Evolutionary conservation across 73 alveolate genomes (phyloP).

Genomic region (Paramecium octaurelia): DNA sequence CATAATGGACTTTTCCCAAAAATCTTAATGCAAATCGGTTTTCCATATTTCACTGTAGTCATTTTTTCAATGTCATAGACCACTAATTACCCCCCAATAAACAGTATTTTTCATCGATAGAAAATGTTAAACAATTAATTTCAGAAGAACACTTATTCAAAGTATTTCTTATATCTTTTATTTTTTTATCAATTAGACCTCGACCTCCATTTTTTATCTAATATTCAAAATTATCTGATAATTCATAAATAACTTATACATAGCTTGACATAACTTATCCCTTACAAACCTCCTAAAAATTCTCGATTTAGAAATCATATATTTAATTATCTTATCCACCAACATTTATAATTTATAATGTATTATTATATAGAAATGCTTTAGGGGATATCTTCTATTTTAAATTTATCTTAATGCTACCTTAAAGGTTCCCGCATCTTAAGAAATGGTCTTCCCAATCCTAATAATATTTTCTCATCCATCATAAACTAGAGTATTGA

Average conservation of each 20-base stretch:
- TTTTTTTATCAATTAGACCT: background rate
- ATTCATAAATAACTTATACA: background rate
- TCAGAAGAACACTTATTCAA: background rate
- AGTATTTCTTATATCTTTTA: background rate
- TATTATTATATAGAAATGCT: background rate
- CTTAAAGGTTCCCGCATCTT: background rate
- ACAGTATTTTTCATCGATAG: background rate
- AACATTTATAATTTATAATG: background rate
- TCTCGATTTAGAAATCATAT: background rate
- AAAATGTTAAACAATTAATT: background rate
- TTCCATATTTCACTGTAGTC: background rate
- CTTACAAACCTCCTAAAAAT: background rate
- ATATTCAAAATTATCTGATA: background rate
- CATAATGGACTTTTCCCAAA: background rate
- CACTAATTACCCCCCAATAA: background rate
- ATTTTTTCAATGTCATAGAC: background rate
- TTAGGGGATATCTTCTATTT: background rate
- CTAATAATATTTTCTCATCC: background rate
- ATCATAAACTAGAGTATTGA: background rate
- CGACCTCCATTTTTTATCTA: background rate
- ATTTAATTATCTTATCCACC: background rate
- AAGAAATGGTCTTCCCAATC: background rate
- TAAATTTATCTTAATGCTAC: background rate
- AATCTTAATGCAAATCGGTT: background rate
- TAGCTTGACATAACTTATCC: background rate